Evolutionary conservation across 23 red algal species (phyloP).

Genomic region (Gracilaria gracilis): DNA sequence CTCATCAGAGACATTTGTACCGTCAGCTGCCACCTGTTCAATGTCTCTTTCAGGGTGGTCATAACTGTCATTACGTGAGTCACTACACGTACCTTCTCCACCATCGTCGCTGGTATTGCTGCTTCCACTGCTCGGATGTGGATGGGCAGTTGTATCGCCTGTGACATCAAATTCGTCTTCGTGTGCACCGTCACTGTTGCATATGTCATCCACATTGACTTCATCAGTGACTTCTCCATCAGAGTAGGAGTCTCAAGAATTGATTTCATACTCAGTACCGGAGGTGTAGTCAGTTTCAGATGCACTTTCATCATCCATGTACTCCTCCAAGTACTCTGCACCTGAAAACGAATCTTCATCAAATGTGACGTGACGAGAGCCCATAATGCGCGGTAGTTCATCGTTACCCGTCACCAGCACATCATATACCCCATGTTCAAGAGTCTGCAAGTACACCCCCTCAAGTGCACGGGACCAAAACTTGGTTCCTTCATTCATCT

Average conservation of each 20-base stretch:
- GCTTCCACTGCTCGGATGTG: not conserved
- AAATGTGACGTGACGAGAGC: not conserved
- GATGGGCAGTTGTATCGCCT: not conserved
- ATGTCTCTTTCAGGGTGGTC: too few relatives aligned
- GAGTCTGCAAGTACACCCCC: not conserved
- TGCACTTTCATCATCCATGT: not conserved
- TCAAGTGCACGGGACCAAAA: not conserved
- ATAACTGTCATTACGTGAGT: too few relatives aligned
- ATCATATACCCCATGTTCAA: not conserved
- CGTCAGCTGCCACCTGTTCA: too few relatives aligned
- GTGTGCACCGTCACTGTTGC: not conserved
- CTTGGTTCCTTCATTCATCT: not conserved
- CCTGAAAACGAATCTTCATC: not conserved
- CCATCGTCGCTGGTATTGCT: not conserved
- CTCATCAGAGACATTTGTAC: too few relatives aligned
- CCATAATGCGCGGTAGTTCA: not conserved
- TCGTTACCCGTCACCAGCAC: not conserved
- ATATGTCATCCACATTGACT: not conserved
- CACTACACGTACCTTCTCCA: not conserved
- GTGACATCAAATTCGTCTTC: not conserved
- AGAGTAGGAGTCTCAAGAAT: not conserved
- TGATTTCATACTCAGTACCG: not conserved
- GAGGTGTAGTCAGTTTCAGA: not conserved
- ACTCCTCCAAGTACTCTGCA: not conserved
- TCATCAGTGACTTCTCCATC: too few relatives aligned